These are phyloP conservation scores for Scheffersomyces quercinus DNA, from an alignment of 1,139 yeast species.

Conservation along the genomic window DNA sequence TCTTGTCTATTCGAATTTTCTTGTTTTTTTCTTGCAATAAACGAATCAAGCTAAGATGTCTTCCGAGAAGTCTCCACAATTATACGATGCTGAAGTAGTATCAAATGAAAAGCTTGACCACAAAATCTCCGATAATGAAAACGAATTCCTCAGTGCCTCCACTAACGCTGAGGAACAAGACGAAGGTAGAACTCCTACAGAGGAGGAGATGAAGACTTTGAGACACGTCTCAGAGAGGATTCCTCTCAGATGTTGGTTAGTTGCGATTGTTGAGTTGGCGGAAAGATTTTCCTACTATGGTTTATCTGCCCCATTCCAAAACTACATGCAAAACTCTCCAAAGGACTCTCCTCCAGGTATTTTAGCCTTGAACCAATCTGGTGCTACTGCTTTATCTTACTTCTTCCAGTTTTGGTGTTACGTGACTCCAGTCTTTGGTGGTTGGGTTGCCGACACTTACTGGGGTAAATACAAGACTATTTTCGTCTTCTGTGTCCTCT, in stretches of 20 bases:
- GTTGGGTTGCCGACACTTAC: slow-evolving; percentile 72
- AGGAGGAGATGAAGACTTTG: slow-evolving; percentile 38
- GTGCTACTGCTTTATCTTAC: slow-evolving; percentile 75
- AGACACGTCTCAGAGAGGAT: slow-evolving; percentile 43
- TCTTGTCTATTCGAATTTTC: no score
- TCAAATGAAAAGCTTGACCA: not conserved
- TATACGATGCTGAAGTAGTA: no score
- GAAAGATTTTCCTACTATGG: slow-evolving; percentile 89
- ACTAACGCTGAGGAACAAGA: slow-evolving; percentile 10
- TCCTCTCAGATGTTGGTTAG: slow-evolving; percentile 60
- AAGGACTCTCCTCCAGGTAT: slow-evolving; percentile 57
- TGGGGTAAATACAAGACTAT: slow-evolving; percentile 75
- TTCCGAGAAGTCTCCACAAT: no score
- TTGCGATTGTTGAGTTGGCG: slow-evolving; percentile 76
- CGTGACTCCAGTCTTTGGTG: slow-evolving; percentile 77
- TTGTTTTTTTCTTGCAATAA: no score
- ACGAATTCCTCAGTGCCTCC: not conserved
- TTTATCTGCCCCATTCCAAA: slow-evolving; percentile 71
- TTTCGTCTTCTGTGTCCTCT: slow-evolving; percentile 57
- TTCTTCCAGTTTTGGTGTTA: slow-evolving; percentile 85
- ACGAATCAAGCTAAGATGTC: no score
- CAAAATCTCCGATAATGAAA: not conserved
- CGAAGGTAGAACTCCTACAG: slow-evolving; percentile 34
- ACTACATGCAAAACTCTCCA: slow-evolving; percentile 66
- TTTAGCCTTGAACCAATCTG: slow-evolving; percentile 57